These are phyloP conservation scores for Zoysia matrella DNA, from an alignment of 202 grass and related monocot genomes.

Conservation along the genomic window DNA sequence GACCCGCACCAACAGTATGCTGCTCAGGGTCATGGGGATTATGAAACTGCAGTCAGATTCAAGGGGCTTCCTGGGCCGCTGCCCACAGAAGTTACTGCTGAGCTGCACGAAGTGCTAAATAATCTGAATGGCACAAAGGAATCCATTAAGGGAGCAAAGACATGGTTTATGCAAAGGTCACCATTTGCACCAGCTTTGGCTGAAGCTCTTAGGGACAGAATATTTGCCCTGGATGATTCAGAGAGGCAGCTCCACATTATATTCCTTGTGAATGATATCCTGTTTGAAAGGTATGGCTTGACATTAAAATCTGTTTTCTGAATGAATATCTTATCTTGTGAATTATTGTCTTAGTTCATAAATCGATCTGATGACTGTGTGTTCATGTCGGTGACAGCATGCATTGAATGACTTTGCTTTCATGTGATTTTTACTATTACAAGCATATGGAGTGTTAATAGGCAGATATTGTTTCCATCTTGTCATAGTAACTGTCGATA, in stretches of 20 bases:
- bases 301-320: background rate
- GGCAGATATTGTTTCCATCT: too few relatives aligned
- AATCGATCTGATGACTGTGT: background rate
- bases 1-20: constrained; percentile 30
- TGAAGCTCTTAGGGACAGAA: constrained; percentile 77
- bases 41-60: constrained; percentile 60
- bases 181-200: constrained; percentile 77
- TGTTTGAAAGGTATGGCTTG: constrained; percentile 84
- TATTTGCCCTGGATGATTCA: constrained; percentile 82
- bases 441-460: too few relatives aligned
- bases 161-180: constrained; percentile 38
- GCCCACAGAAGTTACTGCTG: too few relatives aligned
- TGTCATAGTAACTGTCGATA: too few relatives aligned
- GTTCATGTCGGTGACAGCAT: background rate
- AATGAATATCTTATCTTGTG: constrained; percentile 1
- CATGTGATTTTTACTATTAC: background rate
- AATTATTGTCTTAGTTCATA: background rate
- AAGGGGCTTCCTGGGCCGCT: constrained; percentile 71
- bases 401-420: background rate
- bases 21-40: constrained; percentile 55
- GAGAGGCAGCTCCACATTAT: constrained; percentile 96
- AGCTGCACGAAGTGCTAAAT: too few relatives aligned
- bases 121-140: too few relatives aligned
- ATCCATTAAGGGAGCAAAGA: too few relatives aligned
- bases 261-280: constrained; percentile 96